These are phyloP conservation scores for Leersia perrieri DNA, from an alignment of 176 grass and related monocot genomes.

Conservation along the genomic window DNA sequence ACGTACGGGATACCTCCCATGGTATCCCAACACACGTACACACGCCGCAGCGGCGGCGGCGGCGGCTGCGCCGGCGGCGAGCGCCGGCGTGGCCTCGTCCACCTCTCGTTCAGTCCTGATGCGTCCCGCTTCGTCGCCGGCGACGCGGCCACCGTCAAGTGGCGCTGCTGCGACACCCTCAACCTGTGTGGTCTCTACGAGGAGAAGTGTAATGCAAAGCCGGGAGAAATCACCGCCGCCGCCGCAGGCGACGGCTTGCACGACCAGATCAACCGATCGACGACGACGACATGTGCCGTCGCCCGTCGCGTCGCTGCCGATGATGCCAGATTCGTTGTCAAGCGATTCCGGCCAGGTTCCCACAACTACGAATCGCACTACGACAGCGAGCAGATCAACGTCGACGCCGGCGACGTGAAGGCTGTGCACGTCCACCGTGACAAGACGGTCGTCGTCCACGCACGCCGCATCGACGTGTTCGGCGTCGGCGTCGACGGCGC, in stretches of 20 bases:
- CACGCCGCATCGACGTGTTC: slow-evolving; percentile 50
- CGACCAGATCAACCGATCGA: slow-evolving; percentile 3
- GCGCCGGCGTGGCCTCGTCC: too few relatives aligned
- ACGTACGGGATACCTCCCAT: too few relatives aligned
- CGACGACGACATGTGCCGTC: slow-evolving; percentile 12
- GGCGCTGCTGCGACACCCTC: slow-evolving; percentile 58
- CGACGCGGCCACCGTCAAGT: slow-evolving; percentile 41
- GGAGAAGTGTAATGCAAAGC: too few relatives aligned
- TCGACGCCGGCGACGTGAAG: slow-evolving; percentile 11
- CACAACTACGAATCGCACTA: slow-evolving; percentile 32
- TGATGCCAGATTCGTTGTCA: not conserved
- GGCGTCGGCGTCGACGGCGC: slow-evolving; percentile 27
- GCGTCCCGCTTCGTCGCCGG: slow-evolving; percentile 46
- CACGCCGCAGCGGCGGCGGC: too few relatives aligned
- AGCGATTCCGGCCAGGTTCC: slow-evolving; percentile 24
- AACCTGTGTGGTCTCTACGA: slow-evolving; percentile 41
- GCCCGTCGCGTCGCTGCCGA: not conserved
- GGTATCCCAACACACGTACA: too few relatives aligned
- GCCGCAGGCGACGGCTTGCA: slow-evolving; percentile 29
- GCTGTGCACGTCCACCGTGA: slow-evolving; percentile 53
- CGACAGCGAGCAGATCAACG: not conserved
- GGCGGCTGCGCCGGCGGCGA: too few relatives aligned
- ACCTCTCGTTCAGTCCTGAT: slow-evolving; percentile 61
- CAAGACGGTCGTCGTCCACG: slow-evolving; percentile 48
- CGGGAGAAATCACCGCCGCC: too few relatives aligned